Conservation (phyloP, 1,284 basidiomycete species). For the Naganishia cerealis region DNA sequence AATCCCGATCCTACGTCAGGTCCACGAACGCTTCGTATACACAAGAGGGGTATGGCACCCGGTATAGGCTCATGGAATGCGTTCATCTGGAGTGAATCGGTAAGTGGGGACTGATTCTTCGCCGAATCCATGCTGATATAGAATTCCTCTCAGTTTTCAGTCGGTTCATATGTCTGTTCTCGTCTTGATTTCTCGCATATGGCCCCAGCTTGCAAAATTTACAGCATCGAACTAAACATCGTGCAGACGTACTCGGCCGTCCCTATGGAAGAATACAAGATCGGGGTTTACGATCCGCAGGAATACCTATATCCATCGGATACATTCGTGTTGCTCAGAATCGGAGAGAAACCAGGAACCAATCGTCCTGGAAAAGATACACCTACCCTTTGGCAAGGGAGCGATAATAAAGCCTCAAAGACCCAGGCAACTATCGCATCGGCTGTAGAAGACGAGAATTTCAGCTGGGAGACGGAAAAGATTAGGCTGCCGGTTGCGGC, state of each 20-base stretch:
- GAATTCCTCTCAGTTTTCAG: constrained; percentile 9
- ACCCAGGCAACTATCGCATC: no score
- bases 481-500: constrained; percentile 24
- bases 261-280: constrained; percentile 21
- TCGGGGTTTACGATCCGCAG: constrained; percentile 9
- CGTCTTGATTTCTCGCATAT: constrained; percentile 11
- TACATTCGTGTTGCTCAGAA: neutral
- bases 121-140: neutral
- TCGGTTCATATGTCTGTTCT: constrained; percentile 14
- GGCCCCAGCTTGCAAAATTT: constrained; percentile 23
- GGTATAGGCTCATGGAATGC: constrained; percentile 23
- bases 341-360: constrained; percentile 6
- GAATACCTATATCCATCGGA: constrained; percentile 17
- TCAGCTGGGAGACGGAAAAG: constrained; percentile 10
- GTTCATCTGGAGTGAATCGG: constrained; percentile 25
- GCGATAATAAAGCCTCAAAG: neutral
- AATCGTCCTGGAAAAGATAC: constrained; percentile 3
- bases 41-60: constrained; percentile 10
- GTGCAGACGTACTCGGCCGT: constrained; percentile 21
- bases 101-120: neutral
- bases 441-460: neutral
- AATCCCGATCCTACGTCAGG: constrained; percentile 21
- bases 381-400: constrained; percentile 10
- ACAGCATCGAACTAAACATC: constrained; percentile 18
- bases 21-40: constrained; percentile 4